Evolutionary conservation across 768 basidiomycete species (phyloP).

Genomic region (Mycena rebaudengoi): DNA sequence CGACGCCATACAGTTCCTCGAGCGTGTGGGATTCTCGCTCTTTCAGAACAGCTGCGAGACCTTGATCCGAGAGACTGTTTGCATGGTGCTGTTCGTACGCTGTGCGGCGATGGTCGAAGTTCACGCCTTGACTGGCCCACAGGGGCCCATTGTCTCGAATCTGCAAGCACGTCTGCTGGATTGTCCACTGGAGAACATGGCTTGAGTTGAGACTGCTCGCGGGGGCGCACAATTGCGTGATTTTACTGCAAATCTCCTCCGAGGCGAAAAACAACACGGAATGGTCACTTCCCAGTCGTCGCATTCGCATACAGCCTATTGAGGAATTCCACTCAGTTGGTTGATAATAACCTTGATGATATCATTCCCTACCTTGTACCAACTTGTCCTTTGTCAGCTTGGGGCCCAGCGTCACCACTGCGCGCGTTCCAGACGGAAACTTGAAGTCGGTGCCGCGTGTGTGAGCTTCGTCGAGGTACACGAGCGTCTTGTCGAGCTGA

Average conservation of each 20-base stretch:
- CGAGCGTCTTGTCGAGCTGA: slow-evolving; percentile 46
- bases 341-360: not conserved
- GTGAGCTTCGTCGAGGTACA: slow-evolving; percentile 65
- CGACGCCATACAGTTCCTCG: slow-evolving; percentile 15
- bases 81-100: not conserved
- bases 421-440: slow-evolving; percentile 49
- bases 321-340: not conserved
- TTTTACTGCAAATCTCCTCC: slow-evolving; percentile 4
- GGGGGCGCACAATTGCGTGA: not conserved
- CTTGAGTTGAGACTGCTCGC: slow-evolving; percentile 6
- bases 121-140: slow-evolving; percentile 19
- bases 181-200: slow-evolving; percentile 14
- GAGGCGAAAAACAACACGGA: slow-evolving; percentile 32
- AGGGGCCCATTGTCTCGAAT: slow-evolving; percentile 10
- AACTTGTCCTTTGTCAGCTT: slow-evolving; percentile 62
- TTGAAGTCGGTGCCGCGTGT: slow-evolving; percentile 63
- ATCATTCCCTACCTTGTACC: slow-evolving; percentile 52
- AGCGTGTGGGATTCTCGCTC: slow-evolving; percentile 12
- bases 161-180: slow-evolving; percentile 5
- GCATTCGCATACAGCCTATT: slow-evolving; percentile 64
- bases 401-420: slow-evolving; percentile 59
- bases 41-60: not conserved
- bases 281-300: slow-evolving; percentile 55
- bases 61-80: not conserved
- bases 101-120: slow-evolving; percentile 9